Base-by-base conservation (phyloP, 805 yeast species). In the Saturnispora zaruensis region DNA sequence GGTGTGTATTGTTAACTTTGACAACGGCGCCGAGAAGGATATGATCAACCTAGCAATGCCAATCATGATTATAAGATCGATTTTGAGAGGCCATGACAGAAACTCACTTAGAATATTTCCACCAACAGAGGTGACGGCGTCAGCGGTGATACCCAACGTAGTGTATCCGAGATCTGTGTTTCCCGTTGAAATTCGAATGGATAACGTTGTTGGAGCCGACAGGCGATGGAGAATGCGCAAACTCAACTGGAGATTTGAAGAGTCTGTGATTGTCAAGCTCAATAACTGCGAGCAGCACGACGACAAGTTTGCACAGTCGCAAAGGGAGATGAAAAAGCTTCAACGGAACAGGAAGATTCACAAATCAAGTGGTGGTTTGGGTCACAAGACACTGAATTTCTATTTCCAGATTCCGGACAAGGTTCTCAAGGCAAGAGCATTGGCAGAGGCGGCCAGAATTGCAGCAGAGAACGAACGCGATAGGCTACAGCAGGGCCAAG, bases 191-290 rank as follows among this genome's bases (percentile, higher is more conserved):
- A 70, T 93, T 60, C 79, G 82, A 56, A 68, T 93, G 59, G 95
- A 88, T 58, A 85, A 88, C 51, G 77, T 86, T 6, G 65, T 76
- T 4, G 70, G 77, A 5, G 70, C 72, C 11, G 82, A 76, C 51
- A 65, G 78, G 50, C 73, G 96, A 55, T 93, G 99, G 99, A 77
- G 95, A 66, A 83, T 93, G 90, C 74, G 96, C 45, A 87, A 88
- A 62, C 67, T 93, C 40, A 75, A 75, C 51, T 93, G 98, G 98
- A 75, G 87, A 60, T 76, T 93, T 14, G 96, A 91, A 61, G 98
- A 93, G 62, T 76, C 74, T 45, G 75, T 82, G n/a, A 78, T 81
- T 58, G 72, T 87, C 16, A 73, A 75, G 54, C 75, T 79, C 2
- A 62, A 68, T 56, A 68, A 81, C 28, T 89, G 96, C 66, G 63